These are phyloP conservation scores for Penicillium simplicissimum DNA, from an alignment of 495 filamentous ascomycete species.

Conservation along the genomic window DNA sequence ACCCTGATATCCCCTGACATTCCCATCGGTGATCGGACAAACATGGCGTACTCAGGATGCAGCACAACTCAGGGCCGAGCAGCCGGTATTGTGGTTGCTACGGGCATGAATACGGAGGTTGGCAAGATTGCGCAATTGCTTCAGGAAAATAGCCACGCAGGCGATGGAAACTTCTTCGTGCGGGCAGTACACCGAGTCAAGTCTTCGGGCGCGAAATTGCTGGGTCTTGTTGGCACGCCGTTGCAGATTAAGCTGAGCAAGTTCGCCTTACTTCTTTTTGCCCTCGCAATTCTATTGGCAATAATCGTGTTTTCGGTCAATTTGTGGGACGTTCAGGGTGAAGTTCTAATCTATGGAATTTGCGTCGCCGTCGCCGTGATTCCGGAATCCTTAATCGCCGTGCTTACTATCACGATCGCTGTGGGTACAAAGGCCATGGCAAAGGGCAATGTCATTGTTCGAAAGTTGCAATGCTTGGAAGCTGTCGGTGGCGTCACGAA, in stretches of 20 bases:
- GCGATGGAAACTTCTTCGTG: constrained; percentile 64
- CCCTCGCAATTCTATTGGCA: constrained; percentile 70
- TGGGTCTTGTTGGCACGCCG: constrained; percentile 81
- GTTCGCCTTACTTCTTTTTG: constrained; percentile 73
- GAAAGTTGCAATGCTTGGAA: constrained; percentile 78
- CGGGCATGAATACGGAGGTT: constrained; percentile 79
- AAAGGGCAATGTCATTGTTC: constrained; percentile 73
- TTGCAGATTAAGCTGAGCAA: constrained; percentile 79
- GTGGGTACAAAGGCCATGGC: constrained; percentile 74
- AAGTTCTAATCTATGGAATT: constrained; percentile 81
- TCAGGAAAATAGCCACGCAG: constrained; percentile 55
- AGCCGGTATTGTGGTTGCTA: constrained; percentile 65
- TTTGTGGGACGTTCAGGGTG: constrained; percentile 64
- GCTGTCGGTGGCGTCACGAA: constrained; percentile 84
- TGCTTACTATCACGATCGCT: constrained; percentile 72
- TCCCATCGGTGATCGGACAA: constrained; percentile 66
- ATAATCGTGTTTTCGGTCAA: constrained; percentile 81
- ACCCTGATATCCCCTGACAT: constrained; percentile 58
- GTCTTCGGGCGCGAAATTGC: constrained; percentile 54
- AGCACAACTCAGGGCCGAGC: constrained; percentile 70
- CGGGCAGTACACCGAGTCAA: constrained; percentile 59
- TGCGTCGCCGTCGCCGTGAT: constrained; percentile 74
- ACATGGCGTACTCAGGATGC: constrained; percentile 69
- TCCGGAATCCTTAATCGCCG: constrained; percentile 71
- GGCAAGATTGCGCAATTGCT: constrained; percentile 72